These are phyloP conservation scores for Yamadazyma oceani DNA, from an alignment of 1,139 yeast genomes.

Conservation along the genomic window DNA sequence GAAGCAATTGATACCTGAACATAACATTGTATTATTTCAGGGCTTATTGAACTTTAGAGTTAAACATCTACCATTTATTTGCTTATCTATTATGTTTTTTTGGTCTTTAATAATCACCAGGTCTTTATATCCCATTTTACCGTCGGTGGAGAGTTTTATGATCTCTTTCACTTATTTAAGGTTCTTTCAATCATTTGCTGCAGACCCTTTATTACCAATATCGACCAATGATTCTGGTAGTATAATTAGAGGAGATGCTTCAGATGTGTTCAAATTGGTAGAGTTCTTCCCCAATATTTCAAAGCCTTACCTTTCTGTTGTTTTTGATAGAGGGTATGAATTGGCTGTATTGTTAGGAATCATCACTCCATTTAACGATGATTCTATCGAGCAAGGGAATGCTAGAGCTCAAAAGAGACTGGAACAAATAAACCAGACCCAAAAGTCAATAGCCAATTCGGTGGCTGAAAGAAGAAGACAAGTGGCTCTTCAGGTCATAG, in stretches of 20 bases:
- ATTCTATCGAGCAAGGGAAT: constrained; percentile 72
- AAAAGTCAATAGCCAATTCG: constrained; percentile 49
- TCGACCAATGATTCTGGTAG: constrained; percentile 27
- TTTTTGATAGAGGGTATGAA: constrained; percentile 56
- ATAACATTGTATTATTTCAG: constrained; percentile 66
- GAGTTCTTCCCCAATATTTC: constrained; percentile 73
- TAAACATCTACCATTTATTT: constrained; percentile 70
- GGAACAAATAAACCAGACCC: constrained; percentile 43
- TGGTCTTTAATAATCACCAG: constrained; percentile 42
- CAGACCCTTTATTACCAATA: constrained; percentile 42
- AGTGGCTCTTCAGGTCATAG: constrained; percentile 79
- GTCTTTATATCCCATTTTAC: constrained; percentile 56
- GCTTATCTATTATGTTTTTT: constrained; percentile 44
- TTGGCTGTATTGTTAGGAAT: constrained; percentile 54
- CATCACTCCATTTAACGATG: constrained; percentile 67
- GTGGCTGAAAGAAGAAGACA: constrained; percentile 85
- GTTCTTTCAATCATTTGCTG: constrained; percentile 56
- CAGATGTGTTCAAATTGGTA: constrained; percentile 81
- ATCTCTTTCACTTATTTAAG: constrained; percentile 75
- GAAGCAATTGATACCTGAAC: constrained; percentile 89
- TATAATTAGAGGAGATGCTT: constrained; percentile 74
- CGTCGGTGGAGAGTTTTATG: constrained; percentile 69
- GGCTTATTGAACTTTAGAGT: constrained; percentile 66
- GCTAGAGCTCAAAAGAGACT: constrained; percentile 62
- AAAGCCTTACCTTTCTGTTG: constrained; percentile 52